Percentiles rank a stretch among this genome's conserved stretches.
Conservation (phyloP, 2,329 filamentous ascomycete species). For the Phyllosticta paracitricarpa region DNA sequence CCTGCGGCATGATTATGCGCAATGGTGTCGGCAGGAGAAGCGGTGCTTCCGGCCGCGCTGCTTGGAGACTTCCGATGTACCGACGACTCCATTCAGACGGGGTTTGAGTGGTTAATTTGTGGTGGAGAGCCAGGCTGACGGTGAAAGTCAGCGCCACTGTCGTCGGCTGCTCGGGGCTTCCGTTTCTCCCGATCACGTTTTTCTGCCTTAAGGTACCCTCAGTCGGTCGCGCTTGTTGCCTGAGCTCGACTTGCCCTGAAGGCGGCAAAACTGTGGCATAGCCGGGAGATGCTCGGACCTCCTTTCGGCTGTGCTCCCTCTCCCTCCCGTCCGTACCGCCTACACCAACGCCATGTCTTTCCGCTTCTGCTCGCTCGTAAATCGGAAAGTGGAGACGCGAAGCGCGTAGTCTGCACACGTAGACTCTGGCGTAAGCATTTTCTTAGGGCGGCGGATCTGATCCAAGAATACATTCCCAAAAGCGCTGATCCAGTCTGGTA, state of each 20-base stretch:
- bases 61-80: neutral
- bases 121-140: neutral
- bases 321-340: neutral
- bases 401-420: neutral
- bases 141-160: neutral
- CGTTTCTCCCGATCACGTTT: neutral
- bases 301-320: neutral
- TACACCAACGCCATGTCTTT: neutral
- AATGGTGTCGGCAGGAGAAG: neutral
- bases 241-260: neutral
- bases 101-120: neutral
- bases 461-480: neutral
- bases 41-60: neutral
- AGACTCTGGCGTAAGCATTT: neutral
- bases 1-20: neutral
- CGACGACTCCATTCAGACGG: neutral
- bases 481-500: neutral
- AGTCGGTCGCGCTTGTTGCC: neutral
- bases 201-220: neutral
- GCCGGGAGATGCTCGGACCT: neutral
- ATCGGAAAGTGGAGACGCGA: neutral
- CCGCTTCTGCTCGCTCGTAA: neutral
- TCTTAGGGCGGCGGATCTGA: neutral
- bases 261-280: too few species aligned
- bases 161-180: neutral